Percentiles rank a stretch among this genome's conserved stretches.
Evolutionary conservation across 176 grass and related monocot genomes (phyloP).

Genomic region (Secale cereale): DNA sequence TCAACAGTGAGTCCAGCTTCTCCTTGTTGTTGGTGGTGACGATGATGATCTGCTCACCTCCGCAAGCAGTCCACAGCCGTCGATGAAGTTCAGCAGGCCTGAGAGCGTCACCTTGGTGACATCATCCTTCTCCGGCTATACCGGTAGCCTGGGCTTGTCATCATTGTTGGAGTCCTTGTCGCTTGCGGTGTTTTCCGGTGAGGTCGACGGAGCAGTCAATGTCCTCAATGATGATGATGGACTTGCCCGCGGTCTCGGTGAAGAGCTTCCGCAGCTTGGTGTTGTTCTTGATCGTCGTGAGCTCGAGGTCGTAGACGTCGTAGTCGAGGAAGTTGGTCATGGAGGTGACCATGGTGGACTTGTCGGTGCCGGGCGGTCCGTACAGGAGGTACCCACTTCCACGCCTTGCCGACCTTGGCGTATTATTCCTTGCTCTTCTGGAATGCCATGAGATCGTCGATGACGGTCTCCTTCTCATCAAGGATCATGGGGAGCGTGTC

Average conservation of each 20-base stretch:
- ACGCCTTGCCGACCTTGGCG: not conserved
- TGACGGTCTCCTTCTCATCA: not conserved
- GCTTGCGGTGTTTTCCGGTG: slow-evolving; percentile 34
- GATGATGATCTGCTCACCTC: no score
- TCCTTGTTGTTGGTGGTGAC: no score
- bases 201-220: slow-evolving; percentile 65
- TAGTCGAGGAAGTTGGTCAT: not conserved
- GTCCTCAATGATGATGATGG: slow-evolving; percentile 65
- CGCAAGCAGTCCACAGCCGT: no score
- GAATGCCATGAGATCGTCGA: not conserved
- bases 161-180: no score
- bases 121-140: no score
- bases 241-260: slow-evolving; percentile 56
- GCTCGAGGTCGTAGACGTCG: not conserved
- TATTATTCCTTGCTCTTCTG: not conserved
- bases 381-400: not conserved
- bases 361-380: not conserved
- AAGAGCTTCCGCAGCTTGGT: slow-evolving; percentile 70
- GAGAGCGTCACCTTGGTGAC: no score
- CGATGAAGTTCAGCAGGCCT: no score
- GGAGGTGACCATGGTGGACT: not conserved
- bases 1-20: no score
- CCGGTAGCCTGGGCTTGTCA: no score
- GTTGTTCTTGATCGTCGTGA: slow-evolving; percentile 30
- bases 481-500: slow-evolving; percentile 40